Evolutionary conservation across 2,329 filamentous ascomycete species (phyloP), one percentile per base, ranked within the genome.

Genomic region (Fusarium pilosicola): DNA sequence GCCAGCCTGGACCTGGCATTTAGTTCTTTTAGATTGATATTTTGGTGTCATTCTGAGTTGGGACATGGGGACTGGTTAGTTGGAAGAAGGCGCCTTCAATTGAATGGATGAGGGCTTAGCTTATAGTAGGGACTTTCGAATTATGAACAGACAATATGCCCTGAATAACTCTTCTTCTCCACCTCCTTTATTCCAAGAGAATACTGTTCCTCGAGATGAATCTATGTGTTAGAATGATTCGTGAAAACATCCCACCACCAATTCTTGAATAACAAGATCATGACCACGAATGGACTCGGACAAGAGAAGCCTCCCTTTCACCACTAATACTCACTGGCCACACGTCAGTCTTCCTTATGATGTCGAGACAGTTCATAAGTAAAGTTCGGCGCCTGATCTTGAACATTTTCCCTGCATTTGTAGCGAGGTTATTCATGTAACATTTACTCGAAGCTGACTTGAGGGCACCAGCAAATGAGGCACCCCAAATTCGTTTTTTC

Each of bases 131-230:
- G 49, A 34, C 34, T 61, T 42, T 65, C 18, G 28, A 59, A 68
- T 69, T 48, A 67, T 62, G 45, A 71, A 65, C 34, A 60, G 60
- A 70, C 42, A 70, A 68, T 20, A 69, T 62, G 67, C 60, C 66
- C 63, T 61, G 62, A 48, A 34, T 20, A 20, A 38, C 48, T 45
- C 20, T n/a, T 45, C 28, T 22, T 28, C 36, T 38, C n/a, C 32
- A 45, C 34, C 20, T 17, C 51, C 20, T 38, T 17, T 32, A 34
- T 26, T 41, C 24, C 20, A 55, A 39, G 20, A 26, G 14, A 17
- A n/a, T 5, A 28, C 46, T 41, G 32, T 15, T 48, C 10, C 11
- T 26, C 22, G 30, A 15, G 28, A 28, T 58, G 7, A 30, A 28
- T 32, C 9, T 26, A 41, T 26, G 41, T 45, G 14, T 28, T 14